phyloP scores from a whole-genome alignment of 2,329 filamentous ascomycete genomes.

The Apiospora kogelbergensis region DNA sequence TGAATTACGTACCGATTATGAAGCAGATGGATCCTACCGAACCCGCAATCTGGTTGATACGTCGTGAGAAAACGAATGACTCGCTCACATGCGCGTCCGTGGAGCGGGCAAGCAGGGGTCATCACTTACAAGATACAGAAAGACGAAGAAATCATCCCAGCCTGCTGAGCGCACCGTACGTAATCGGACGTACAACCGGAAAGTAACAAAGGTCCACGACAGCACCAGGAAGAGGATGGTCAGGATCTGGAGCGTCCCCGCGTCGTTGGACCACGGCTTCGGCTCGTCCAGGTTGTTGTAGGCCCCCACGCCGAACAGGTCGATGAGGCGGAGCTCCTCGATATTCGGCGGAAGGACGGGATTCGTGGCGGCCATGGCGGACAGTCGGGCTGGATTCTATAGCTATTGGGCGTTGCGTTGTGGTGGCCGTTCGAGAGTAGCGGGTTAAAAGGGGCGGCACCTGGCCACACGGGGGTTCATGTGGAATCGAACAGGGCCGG shows the following conservation, averaged over 20 bases:
- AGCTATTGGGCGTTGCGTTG: neutral
- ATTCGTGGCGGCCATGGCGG: neutral
- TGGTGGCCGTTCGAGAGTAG: neutral
- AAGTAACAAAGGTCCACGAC: slow-evolving; percentile 26
- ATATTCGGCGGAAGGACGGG: neutral
- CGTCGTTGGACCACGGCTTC: slow-evolving; percentile 14
- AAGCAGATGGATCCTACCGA: slow-evolving; percentile 26
- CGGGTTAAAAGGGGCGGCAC: neutral
- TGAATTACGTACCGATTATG: slow-evolving; percentile 18
- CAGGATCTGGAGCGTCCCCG: slow-evolving; percentile 4
- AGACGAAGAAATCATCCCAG: slow-evolving; percentile 37
- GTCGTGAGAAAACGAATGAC: neutral
- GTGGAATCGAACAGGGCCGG: neutral
- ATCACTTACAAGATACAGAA: slow-evolving; percentile 30
- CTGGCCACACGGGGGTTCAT: neutral
- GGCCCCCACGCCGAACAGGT: slow-evolving; percentile 8
- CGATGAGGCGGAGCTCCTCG: slow-evolving; percentile 10
- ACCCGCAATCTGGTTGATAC: slow-evolving; percentile 22
- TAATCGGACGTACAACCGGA: slow-evolving; percentile 29
- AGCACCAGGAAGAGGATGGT: slow-evolving; percentile 19
- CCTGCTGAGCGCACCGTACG: slow-evolving; percentile 28
- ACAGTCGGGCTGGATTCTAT: neutral
- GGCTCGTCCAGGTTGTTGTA: slow-evolving; percentile 15
- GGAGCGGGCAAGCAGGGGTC: no score
- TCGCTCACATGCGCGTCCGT: no score